These are phyloP conservation scores for Primulina tabacum DNA, from an alignment of 257 asterid species.

Conservation along the genomic window DNA sequence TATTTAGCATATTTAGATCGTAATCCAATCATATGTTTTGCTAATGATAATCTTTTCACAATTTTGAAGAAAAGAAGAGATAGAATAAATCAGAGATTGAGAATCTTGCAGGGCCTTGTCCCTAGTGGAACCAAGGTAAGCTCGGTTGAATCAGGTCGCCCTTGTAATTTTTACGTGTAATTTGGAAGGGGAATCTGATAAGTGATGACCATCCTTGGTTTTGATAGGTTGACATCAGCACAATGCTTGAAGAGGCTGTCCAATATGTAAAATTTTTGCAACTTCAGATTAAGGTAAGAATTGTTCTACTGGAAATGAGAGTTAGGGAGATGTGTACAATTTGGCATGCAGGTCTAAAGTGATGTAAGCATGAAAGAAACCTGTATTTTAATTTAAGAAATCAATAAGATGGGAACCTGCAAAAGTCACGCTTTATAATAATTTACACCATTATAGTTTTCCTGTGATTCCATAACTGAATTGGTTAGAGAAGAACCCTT, in stretches of 20 bases:
- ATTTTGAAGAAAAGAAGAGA: conserved; percentile 52
- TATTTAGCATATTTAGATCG: background rate
- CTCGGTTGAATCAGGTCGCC: background rate
- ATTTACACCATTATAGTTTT: background rate
- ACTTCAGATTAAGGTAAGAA: conserved; percentile 51
- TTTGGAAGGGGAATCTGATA: conserved; percentile 10
- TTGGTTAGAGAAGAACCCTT: background rate
- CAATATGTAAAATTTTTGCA: conserved; percentile 56
- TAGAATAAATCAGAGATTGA: conserved; percentile 48
- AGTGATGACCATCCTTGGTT: background rate
- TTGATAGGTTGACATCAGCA: conserved; percentile 53
- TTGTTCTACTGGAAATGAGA: background rate
- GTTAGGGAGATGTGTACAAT: background rate
- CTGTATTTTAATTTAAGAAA: background rate
- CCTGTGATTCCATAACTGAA: background rate
- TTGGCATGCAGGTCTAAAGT: background rate
- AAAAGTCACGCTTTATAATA: background rate
- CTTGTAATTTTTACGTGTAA: background rate
- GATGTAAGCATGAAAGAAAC: background rate
- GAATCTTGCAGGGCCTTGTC: conserved; percentile 47
- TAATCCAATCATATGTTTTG: conserved; percentile 5
- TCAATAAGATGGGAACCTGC: background rate
- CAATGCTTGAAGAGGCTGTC: conserved; percentile 65
- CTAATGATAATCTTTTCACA: background rate
- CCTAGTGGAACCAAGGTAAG: conserved; percentile 58